Conservation (phyloP, 306 rosid species). For the Senna siamea region DNA sequence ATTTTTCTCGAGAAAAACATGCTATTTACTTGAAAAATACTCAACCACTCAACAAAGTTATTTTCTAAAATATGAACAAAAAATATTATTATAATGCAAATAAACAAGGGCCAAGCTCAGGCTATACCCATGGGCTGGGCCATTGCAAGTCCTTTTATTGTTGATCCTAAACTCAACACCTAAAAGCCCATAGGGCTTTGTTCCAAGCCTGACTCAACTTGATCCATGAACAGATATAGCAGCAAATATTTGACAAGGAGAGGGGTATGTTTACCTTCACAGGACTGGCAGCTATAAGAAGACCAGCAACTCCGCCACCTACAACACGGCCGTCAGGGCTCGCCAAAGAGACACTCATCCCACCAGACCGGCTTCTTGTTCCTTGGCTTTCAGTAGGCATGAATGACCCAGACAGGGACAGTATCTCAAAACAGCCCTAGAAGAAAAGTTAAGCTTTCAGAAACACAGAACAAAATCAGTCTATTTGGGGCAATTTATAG, state of each 20-base stretch:
- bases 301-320: constrained; percentile 79
- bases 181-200: too few relatives aligned
- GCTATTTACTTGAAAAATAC: too few relatives aligned
- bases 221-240: too few relatives aligned
- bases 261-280: constrained; percentile 58
- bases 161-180: too few relatives aligned
- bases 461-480: constrained; percentile 1
- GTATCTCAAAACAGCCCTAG: constrained; percentile 81
- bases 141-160: too few relatives aligned
- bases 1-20: too few relatives aligned
- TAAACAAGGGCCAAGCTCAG: too few relatives aligned
- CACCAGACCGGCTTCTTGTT: constrained; percentile 71
- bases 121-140: too few relatives aligned
- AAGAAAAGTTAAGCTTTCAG: constrained; percentile 10
- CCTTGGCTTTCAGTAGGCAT: constrained; percentile 72
- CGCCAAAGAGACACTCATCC: constrained; percentile 71
- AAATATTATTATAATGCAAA: too few relatives aligned
- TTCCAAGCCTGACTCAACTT: too few relatives aligned
- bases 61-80: background rate
- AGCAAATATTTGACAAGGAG: background rate
- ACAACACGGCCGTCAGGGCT: constrained; percentile 71
- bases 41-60: too few relatives aligned
- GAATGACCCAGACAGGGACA: constrained; percentile 72
- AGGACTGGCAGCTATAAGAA: constrained; percentile 72
- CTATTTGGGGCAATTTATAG: background rate